Conservation (phyloP, 2,329 filamentous ascomycete species). For the Cryphonectria radicalis region DNA sequence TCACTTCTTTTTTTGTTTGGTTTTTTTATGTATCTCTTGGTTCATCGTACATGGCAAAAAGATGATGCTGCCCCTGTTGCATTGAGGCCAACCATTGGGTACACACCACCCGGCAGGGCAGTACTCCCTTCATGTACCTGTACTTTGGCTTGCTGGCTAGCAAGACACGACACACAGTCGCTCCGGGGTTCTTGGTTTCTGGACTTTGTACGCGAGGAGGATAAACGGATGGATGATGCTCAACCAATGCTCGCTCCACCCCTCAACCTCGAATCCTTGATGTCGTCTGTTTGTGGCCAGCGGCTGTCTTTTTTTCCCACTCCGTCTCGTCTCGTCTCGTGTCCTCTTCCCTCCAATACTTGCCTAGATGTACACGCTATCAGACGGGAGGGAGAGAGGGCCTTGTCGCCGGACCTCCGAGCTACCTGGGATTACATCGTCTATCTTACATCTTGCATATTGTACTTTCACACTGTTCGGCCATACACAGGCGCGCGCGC, state of each 20-base stretch:
- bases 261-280: background rate
- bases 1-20: background rate
- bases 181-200: background rate
- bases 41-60: background rate
- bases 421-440: conserved; percentile 24
- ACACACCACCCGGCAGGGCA: background rate
- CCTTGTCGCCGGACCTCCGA: conserved; percentile 28
- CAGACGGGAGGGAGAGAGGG: conserved; percentile 17
- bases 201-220: background rate
- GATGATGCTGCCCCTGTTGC: background rate
- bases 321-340: background rate
- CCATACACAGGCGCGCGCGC: background rate
- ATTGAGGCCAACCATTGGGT: background rate
- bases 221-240: background rate
- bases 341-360: background rate
- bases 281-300: background rate
- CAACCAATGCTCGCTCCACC: background rate
- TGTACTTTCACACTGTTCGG: conserved; percentile 7
- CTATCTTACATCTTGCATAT: conserved; percentile 17
- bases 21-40: background rate
- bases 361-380: conserved; percentile 13
- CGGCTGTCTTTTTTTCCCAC: background rate
- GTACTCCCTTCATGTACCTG: background rate
- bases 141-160: background rate
- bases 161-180: conserved; percentile 5